Conservation (phyloP, 108 stramenopile genomes). For the Skeletonema grethae region DNA sequence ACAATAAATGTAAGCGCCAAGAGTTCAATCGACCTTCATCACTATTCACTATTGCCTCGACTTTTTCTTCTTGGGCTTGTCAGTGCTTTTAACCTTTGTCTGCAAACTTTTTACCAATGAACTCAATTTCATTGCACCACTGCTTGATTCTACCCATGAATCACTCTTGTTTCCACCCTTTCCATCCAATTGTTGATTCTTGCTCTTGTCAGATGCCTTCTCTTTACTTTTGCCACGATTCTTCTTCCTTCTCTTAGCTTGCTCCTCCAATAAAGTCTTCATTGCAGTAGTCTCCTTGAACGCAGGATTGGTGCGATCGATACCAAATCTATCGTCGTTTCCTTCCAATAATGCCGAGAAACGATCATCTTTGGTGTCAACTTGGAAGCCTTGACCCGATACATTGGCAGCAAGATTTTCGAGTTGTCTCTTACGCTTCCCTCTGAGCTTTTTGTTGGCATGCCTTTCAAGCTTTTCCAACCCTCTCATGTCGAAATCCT, state of each 20-base stretch:
- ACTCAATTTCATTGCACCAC: constrained; percentile 54
- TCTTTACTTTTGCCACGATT: constrained; percentile 44
- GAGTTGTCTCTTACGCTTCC: constrained; percentile 82
- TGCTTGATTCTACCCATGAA: constrained; percentile 17
- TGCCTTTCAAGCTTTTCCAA: constrained; percentile 78
- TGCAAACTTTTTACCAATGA: constrained; percentile 71
- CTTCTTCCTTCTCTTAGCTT: constrained; percentile 79
- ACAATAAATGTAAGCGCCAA: too few species aligned
- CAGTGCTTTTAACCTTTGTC: constrained; percentile 37
- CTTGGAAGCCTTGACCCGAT: constrained; percentile 79
- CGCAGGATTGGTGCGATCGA: constrained; percentile 86
- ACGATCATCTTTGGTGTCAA: constrained; percentile 84
- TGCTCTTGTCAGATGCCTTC: neutral
- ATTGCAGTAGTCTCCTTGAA: constrained; percentile 93
- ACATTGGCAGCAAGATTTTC: constrained; percentile 67
- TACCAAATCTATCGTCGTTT: constrained; percentile 86
- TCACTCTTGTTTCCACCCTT: neutral
- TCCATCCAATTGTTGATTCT: constrained; percentile 1
- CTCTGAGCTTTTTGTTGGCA: constrained; percentile 78
- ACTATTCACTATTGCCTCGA: neutral
- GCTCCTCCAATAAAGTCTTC: constrained; percentile 83
- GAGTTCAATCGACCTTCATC: too few species aligned
- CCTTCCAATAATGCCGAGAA: constrained; percentile 92
- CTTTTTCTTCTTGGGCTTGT: constrained; percentile 15
- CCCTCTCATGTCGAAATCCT: constrained; percentile 86